These are phyloP conservation scores for Alternaria consortialis DNA, from an alignment of 2,329 filamentous ascomycete genomes.

Conservation along the genomic window DNA sequence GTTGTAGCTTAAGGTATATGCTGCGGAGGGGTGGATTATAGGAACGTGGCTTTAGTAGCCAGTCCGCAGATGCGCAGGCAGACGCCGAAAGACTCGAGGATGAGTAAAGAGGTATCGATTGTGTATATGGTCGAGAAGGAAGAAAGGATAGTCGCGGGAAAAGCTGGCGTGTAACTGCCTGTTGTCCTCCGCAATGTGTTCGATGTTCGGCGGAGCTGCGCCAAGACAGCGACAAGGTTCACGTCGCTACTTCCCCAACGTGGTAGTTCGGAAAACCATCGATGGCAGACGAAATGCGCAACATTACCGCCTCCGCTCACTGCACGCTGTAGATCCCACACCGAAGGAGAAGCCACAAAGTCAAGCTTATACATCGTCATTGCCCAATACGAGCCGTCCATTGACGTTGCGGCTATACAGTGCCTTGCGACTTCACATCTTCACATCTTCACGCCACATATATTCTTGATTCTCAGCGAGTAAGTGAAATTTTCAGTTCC, in stretches of 20 bases:
- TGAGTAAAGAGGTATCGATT: background rate
- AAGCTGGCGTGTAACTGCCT: slow-evolving; percentile 8
- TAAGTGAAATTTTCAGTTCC: slow-evolving; percentile 38
- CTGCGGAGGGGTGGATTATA: slow-evolving; percentile 40
- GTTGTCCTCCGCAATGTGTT: slow-evolving; percentile 34
- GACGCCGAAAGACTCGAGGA: slow-evolving; percentile 4
- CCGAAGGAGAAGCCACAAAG: background rate
- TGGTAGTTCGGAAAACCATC: slow-evolving; percentile 28
- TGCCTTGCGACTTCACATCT: background rate
- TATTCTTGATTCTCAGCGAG: background rate
- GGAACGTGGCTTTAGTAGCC: slow-evolving; percentile 53
- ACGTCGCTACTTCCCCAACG: slow-evolving; percentile 30
- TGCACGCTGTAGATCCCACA: slow-evolving; percentile 1
- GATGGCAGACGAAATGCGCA: slow-evolving; percentile 35
- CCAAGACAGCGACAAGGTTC: slow-evolving; percentile 44
- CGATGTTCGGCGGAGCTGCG: slow-evolving; percentile 31
- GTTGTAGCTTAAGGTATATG: slow-evolving; percentile 39
- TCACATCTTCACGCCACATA: background rate
- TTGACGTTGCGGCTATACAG: background rate
- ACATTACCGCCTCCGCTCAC: slow-evolving; percentile 25
- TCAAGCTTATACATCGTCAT: background rate
- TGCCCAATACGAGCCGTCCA: background rate
- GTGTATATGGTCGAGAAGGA: background rate
- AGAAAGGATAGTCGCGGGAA: slow-evolving; percentile 1
- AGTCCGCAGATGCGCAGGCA: slow-evolving; percentile 38